Evolutionary conservation across 352 stramenopile species (phyloP), one percentile per base, ranked within the genome.

Genomic region (Phytophthora sojae): DNA sequence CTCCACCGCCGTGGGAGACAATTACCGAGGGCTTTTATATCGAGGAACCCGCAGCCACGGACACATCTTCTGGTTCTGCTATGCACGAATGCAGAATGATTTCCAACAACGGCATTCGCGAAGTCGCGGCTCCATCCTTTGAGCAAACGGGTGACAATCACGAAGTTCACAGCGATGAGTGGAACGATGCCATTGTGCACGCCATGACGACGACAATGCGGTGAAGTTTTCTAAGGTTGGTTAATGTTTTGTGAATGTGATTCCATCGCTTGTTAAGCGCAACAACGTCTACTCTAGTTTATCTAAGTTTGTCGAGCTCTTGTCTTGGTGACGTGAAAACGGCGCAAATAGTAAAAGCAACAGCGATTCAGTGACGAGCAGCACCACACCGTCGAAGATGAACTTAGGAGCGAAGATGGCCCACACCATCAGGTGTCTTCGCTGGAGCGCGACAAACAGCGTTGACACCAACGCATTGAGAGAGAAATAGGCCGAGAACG

Each of bases 371-470:
- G 80, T 69, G n/a, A 90, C 71, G 14, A 95, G 64, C 63, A 93
- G 63, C 17, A 82, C 76, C 15, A 89, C 60, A 29, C 81, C 84
- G 37, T 97, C 92, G 55, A 96, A 97, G 54, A 97, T 81, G 72
- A 95, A 97, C 70, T 97, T 97, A 42, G 92, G 92, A 2, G 93
- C 92, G 71, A 98, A 98, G 57, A 98, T 96, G 11, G 92, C 91
- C 93, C 93, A 98, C 42, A 98, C 91, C 91, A 98, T 97, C 47
- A 98, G 78, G 68, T 98, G 93, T 17, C 93, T 88, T 32, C 92
- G 82, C 76, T 95, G 88, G 12, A 97, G 65, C 9, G 80, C 86
- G 17, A 96, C 90, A 76, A 97, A 97, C 15, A 83, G 63, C n/a
- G 82, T 95, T 47, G 91, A 97, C 32, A 93, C 85, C 15, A 81